These are phyloP conservation scores for Rhizophora mangle DNA, from an alignment of 345 rosid genomes.

Conservation along the genomic window DNA sequence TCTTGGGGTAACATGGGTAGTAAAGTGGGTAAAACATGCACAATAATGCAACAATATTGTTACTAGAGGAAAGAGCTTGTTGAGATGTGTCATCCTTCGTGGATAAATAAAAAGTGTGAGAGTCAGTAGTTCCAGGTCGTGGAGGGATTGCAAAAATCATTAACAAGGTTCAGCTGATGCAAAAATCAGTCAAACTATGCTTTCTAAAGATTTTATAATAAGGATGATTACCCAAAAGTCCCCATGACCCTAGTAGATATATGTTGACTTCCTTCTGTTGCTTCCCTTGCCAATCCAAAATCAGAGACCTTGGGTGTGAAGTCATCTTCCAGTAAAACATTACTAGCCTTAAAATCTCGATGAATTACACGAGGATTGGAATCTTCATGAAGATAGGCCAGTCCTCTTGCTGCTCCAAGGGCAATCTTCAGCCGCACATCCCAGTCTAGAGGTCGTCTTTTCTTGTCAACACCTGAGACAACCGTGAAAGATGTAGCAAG, in stretches of 20 bases:
- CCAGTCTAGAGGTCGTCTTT: slow-evolving; percentile 86
- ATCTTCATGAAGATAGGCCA: slow-evolving; percentile 99
- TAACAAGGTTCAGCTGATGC: no score
- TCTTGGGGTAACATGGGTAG: no score
- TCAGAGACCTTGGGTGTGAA: slow-evolving; percentile 97
- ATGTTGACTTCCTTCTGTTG: slow-evolving; percentile 97
- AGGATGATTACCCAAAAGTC: slow-evolving; percentile 77
- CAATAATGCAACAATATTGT: no score
- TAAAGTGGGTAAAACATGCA: no score
- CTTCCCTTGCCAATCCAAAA: slow-evolving; percentile 99
- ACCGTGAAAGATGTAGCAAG: not conserved
- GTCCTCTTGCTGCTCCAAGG: slow-evolving; percentile 97
- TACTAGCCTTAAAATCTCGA: slow-evolving; percentile 97
- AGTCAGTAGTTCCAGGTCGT: no score
- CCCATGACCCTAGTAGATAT: slow-evolving; percentile 98
- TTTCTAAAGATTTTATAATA: not conserved
- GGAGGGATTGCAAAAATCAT: no score
- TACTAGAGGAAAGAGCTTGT: no score
- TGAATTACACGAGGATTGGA: slow-evolving; percentile 97
- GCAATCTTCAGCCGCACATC: slow-evolving; percentile 92
- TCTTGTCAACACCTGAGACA: slow-evolving; percentile 53
- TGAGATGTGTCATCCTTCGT: no score
- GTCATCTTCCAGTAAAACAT: slow-evolving; percentile 80
- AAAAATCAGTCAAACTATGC: not conserved
- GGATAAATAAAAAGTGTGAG: no score